Base-by-base conservation (phyloP, 306 rosid genomes). In the Trichosanthes truncata region DNA sequence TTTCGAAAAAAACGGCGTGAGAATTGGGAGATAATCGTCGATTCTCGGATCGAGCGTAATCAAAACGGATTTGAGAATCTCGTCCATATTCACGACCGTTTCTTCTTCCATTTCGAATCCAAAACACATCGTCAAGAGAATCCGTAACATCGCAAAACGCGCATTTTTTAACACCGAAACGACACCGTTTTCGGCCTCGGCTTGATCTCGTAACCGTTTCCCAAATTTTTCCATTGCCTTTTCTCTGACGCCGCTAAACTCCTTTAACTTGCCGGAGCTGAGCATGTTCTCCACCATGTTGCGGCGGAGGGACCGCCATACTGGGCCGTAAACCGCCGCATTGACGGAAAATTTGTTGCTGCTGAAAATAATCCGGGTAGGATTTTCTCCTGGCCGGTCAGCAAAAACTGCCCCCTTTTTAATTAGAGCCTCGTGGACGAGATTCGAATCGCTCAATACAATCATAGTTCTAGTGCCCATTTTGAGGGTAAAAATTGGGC, bases 201-300 rank as follows among this genome's bases (percentile, higher is more conserved):
- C 97, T 26, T 91, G 97, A 0, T 45, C 45, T 3, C 57, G 41
- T 0, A 94, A 83, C 78, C 91, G 84, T 9, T 76, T 74, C 67
- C 91, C 82, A 46, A 94, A 82, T 17, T 33, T 89, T 9, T 91
- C 87, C 97, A 94, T 94, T 0, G 98, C 97, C 0, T 83, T 83
- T 12, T 84, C 83, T 1, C 98, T 78, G 5, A 92, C 92, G 5
- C 36, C 8, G 11, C 85, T 87, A 68, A 94, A 94, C 83, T 91
- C 97, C 79, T 85, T 91, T 0, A 94, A 5, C 81, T 94, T 82
- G 6, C 61, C 76, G 1, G 97, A 92, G 66, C 89, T 89, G 9
- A 94, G 95, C 98, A 92, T 94, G 85, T 94, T 94, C 88, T 94
- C 97, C 11, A 94, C 98, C 95, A 94, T 87, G 93, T 94, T 94